Evolutionary conservation across 1,284 basidiomycete species (phyloP), one percentile per base, ranked within the genome.

Genomic region (Papiliotrema fonsecae): DNA sequence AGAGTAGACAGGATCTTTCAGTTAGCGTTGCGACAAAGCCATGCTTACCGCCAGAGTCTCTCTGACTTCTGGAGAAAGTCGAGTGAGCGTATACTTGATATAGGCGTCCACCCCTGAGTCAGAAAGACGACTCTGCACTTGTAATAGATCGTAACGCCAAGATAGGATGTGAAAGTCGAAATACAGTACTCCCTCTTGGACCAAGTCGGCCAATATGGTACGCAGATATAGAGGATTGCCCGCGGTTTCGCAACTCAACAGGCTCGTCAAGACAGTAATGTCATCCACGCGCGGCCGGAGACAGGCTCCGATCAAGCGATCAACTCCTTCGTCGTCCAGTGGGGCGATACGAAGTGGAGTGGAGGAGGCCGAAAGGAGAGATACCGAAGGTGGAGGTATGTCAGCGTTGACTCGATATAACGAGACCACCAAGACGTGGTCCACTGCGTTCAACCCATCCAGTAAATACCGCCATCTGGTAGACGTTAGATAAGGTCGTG

Each of bases 181-280:
- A 21, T 42, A 47, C 16, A 68, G 49, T 5, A 63, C 62, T 0
- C 45, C 25, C 24, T 65, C 59, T 31, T 62, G 58, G 16, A 61
- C 61, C 14, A 69, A 40, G 2, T 59, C 58, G 2, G 51, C 49
- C 24, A 66, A 41, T 25, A 69, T 42, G 3, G 60, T 60, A 10
- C 57, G 42, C 4, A 69, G 50, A 46, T 59, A 67, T 3, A 69
- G 43, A 1, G 60, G 61, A 32, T 48, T 58, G 14, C 65, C 63
- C 5, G 40, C 49, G 1, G 63, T 63, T 34, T 68, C 62, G 9
- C 57, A 52, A 40, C 54, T 54, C 0, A 69, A 51, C 30, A 64
- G 60, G 44, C 52, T 54, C 4, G 51, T 57, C 10, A 65, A 47
- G 9, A 53, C 44, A 10, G 43, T 25, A 0, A 42, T 47, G n/a